phyloP scores from a whole-genome alignment of 1,139 yeast genomes.

The Debaryomycetaceae sp. region DNA sequence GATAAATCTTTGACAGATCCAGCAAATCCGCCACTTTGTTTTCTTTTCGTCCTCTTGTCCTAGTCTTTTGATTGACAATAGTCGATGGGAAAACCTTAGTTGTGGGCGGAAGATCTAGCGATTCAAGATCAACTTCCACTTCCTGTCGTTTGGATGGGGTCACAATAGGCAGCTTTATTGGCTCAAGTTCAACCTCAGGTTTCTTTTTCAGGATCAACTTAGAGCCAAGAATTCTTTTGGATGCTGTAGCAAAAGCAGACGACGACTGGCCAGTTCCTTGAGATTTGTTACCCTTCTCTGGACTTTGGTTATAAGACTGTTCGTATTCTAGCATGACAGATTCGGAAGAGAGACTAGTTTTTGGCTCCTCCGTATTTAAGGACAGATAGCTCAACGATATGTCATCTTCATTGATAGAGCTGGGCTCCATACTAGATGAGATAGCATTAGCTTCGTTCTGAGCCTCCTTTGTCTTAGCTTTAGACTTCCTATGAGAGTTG shows the following conservation, averaged over 20 bases:
- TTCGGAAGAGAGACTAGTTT: neutral
- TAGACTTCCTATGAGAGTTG: neutral
- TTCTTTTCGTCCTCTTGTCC: conserved; percentile 46
- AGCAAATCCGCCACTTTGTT: conserved; percentile 44
- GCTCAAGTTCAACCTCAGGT: conserved; percentile 1
- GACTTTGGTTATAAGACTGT: neutral
- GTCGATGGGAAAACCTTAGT: conserved; percentile 37
- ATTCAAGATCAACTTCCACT: conserved; percentile 40
- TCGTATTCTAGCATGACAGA: neutral
- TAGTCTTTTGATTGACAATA: conserved; percentile 30
- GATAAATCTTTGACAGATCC: conserved; percentile 39
- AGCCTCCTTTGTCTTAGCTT: neutral
- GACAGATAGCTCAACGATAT: neutral
- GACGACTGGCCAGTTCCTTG: conserved; percentile 2
- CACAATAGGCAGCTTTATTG: neutral
- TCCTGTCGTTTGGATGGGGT: conserved; percentile 29
- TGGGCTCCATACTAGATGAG: conserved; percentile 10
- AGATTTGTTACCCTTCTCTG: neutral
- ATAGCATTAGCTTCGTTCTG: neutral
- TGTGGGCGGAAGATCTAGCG: conserved; percentile 40
- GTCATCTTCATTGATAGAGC: neutral
- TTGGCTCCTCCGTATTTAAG: neutral
- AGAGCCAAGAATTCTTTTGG: conserved; percentile 40
- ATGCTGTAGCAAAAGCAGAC: conserved; percentile 31
- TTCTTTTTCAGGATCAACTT: conserved; percentile 29